These are phyloP conservation scores for Cucurbita pepo DNA, from an alignment of 306 rosid species.

Conservation along the genomic window DNA sequence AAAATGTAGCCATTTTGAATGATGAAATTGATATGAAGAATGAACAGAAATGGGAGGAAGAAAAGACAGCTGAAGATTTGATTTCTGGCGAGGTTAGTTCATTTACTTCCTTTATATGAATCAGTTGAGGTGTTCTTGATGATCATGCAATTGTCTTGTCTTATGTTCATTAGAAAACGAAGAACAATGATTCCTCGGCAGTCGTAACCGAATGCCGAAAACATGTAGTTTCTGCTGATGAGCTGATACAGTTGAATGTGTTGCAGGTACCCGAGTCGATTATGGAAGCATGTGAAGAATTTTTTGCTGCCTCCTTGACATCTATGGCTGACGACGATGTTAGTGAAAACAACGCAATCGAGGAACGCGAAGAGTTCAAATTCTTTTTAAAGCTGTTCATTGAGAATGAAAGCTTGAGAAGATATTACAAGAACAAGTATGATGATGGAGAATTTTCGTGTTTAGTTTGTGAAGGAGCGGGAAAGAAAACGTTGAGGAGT, in stretches of 20 bases:
- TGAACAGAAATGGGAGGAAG: background rate
- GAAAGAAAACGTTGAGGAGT: background rate
- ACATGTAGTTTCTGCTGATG: background rate
- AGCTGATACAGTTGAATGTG: background rate
- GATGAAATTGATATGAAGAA: background rate
- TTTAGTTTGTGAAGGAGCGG: conserved; percentile 10
- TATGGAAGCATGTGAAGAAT: background rate
- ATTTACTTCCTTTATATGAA: background rate
- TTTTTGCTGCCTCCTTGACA: background rate
- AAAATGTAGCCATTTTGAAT: background rate
- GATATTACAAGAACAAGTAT: conserved; percentile 7
- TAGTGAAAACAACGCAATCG: background rate
- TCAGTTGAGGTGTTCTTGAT: background rate
- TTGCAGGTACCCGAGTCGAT: background rate
- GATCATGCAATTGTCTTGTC: background rate
- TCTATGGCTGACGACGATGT: background rate
- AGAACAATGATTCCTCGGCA: background rate
- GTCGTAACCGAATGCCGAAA: background rate
- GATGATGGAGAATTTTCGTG: conserved; percentile 13
- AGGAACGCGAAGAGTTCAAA: background rate
- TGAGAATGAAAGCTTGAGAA: conserved; percentile 7
- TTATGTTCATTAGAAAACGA: background rate
- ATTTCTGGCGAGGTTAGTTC: conserved; percentile 5
- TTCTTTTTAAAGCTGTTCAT: conserved; percentile 10
- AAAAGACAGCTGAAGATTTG: background rate